Evolutionary conservation across 768 basidiomycete species (phyloP).

Genomic region (Serendipita sp.): DNA sequence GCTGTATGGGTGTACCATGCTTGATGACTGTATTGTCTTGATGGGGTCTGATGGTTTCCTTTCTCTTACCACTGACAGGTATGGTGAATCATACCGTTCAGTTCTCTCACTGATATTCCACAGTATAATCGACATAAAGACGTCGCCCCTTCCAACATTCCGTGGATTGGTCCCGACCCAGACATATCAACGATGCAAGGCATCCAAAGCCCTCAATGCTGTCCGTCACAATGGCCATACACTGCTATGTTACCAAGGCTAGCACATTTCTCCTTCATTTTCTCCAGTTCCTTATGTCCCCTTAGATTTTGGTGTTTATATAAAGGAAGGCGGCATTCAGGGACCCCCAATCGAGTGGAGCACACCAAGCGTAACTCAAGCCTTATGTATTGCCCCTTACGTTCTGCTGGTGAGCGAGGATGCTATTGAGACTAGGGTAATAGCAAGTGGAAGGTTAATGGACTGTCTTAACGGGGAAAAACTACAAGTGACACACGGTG

Average conservation of each 20-base stretch:
- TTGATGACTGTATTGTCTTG: not conserved
- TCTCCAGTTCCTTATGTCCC: not conserved
- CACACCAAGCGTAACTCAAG: not conserved
- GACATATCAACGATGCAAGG: not conserved
- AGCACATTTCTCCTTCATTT: not conserved
- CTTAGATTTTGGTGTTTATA: not conserved
- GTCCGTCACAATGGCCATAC: not conserved
- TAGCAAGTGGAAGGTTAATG: not conserved
- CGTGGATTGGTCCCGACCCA: not conserved
- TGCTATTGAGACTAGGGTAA: not conserved
- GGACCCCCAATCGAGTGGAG: not conserved
- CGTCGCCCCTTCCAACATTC: not conserved
- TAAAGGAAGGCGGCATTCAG: not conserved
- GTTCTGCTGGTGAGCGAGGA: not conserved
- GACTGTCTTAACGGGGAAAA: not conserved
- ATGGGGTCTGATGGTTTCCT: constrained; percentile 3
- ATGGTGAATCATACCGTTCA: not conserved
- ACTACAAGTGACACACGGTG: not conserved
- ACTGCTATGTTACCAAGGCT: constrained; percentile 1
- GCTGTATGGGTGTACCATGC: not conserved
- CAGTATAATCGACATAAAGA: not conserved
- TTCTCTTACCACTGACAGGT: not conserved
- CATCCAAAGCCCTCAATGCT: not conserved
- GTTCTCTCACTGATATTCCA: not conserved
- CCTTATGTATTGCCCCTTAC: not conserved